Percentiles rank a stretch among this genome's conserved stretches.
Conservation (phyloP, 2,329 filamentous ascomycete genomes). For the Eurotiales sp. region DNA sequence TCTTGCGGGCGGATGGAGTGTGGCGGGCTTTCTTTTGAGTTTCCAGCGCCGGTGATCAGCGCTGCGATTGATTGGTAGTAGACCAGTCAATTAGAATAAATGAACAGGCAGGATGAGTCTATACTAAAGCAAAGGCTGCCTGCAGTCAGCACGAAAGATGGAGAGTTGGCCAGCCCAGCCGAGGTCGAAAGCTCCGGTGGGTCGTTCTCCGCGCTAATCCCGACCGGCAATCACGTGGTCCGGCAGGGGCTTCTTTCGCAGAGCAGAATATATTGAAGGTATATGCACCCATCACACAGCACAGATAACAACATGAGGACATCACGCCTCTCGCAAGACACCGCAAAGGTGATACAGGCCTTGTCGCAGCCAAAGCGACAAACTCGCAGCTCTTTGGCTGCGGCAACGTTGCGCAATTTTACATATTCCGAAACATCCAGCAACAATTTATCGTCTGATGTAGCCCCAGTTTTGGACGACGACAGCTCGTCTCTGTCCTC, state of each 20-base stretch:
- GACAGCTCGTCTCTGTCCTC: slow-evolving; percentile 34
- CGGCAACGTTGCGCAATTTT: slow-evolving; percentile 26
- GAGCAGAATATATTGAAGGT: too few species aligned
- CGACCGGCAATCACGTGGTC: background rate
- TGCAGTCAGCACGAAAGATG: too few species aligned
- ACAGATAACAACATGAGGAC: slow-evolving; percentile 48
- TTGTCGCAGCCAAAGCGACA: slow-evolving; percentile 44
- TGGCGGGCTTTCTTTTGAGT: background rate
- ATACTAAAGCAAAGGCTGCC: too few species aligned
- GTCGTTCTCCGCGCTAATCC: background rate
- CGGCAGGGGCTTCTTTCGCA: too few species aligned
- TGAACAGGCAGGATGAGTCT: background rate
- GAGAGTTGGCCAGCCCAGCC: background rate
- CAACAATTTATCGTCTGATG: slow-evolving; percentile 14
- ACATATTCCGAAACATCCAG: slow-evolving; percentile 21
- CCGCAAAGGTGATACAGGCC: slow-evolving; percentile 53
- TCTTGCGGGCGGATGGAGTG: background rate
- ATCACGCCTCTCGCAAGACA: slow-evolving; percentile 57
- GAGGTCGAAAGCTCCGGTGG: background rate
- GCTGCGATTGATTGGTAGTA: too few species aligned
- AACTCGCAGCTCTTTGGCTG: slow-evolving; percentile 37
- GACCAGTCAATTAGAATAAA: too few species aligned
- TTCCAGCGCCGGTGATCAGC: too few species aligned
- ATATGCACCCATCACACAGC: background rate
- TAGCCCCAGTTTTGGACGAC: slow-evolving; percentile 25